Base-by-base conservation (phyloP, 176 grass and related monocot species). In the Carex kokanica region DNA sequence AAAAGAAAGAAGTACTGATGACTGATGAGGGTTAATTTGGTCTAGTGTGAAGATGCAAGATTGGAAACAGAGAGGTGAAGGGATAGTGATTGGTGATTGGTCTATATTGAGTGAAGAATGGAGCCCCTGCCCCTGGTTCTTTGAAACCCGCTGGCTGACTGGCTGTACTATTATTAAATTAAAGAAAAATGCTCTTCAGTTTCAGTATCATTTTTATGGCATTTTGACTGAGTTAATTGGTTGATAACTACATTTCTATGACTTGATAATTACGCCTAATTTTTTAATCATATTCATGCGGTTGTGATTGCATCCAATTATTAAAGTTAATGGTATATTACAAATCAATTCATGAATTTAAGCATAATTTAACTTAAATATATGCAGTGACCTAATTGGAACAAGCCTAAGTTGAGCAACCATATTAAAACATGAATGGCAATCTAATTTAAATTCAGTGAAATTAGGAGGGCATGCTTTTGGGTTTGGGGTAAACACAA, bases 51-150 rank as follows among this genome's bases (percentile, higher is more conserved):
- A 60, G 25, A 27, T 27, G 27, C 12, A 45, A 74, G 70, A 52
- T 31, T 55, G 73, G 24, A 65, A 67, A 65, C 52, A 51, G n/a
- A 32, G 21, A 53, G 8, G 34, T 23, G 45, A 58, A 21, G 51
- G 2, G 15, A 54, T 59, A 13, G 55, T 62, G 31, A 62, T 80
- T 80, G 78, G 31, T 80, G 29, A 61, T 80, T 80, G 78, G 57
- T 81, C 78, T 81, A 81, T 81, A 81, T 81, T 49, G 60, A 31
- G 60, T 18, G 63, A 65, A 67, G 60, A 15, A 49, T 31, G 58
- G 79, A 11, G 60, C 60, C 80, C 60, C 58, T 82, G 56, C 79
- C 80, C 60, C 58, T 82, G 56, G 80, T 82, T 82, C 60, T 67
- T 66, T 66, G 21, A 29, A 82, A 82, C 80, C 80, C 36, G 21